Evolutionary conservation across 768 basidiomycete genomes (phyloP), one percentile per base, ranked within the genome.

Genomic region (Lentinula aciculospora): DNA sequence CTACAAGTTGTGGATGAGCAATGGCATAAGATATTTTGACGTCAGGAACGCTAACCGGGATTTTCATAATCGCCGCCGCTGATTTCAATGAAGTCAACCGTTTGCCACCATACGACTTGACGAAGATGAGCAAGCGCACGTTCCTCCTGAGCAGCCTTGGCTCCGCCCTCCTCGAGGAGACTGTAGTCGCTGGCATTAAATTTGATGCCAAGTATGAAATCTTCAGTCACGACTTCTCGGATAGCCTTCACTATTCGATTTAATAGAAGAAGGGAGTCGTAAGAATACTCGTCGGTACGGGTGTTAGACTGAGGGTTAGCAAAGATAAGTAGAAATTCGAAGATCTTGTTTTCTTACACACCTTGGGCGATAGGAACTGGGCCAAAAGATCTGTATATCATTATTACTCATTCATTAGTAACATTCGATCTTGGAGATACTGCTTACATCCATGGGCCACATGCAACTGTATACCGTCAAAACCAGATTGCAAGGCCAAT

Each of bases 391-490:
- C 91, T 92, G 59, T 10, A 56, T 21, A 28, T 39, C 32, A 6
- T 27, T 29, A 55, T 50, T 15, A 53, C 31, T 46, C 57, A 19
- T 15, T 51, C 19, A 27, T 10, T 34, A 50, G 1, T 62, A 49
- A 42, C 40, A 12, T 45, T 21, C 12, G 29, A 31, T 58, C 19
- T 19, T 31, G 37, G n/a, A 21, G 8, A 21, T 19, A 23, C 37
- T 4, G 81, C 89, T 69, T 56, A 92, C 89, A 94, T 36, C 93
- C 93, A 69, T 95, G 93, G 1, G 86, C 86, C 25, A 77, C 87
- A 67, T 97, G 95, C 9, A 98, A 60, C 65, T 97, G 83, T 3
- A 96, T 73, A 0, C 95, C 94, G 61, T 96, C 91, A 67, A 94
- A 95, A 0, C 91, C 92, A 39, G 86, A 72, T 54, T 79, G 67